Conservation (phyloP, 2,329 filamentous ascomycete species). For the Phyllosticta ampelicida region DNA sequence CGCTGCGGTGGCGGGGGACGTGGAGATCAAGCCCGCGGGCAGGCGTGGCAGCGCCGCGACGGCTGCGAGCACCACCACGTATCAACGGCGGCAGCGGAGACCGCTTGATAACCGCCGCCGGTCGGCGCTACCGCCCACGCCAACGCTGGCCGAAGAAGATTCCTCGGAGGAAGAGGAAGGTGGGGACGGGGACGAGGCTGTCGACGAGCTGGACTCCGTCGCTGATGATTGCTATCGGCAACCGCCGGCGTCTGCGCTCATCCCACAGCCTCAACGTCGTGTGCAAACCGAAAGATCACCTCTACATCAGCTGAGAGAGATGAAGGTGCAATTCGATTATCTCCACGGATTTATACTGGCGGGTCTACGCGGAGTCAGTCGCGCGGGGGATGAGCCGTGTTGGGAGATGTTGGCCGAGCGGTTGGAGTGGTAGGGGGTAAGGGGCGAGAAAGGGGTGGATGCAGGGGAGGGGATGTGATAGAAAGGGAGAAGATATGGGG, state of each 20-base stretch:
- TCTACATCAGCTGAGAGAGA: conserved; percentile 41
- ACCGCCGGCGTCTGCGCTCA: no score
- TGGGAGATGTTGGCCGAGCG: conserved; percentile 79
- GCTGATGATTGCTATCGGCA: no score
- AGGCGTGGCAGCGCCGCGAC: conserved; percentile 12
- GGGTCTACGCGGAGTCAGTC: conserved; percentile 62
- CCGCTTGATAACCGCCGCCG: neutral
- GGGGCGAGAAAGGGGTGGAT: no score
- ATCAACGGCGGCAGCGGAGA: conserved; percentile 13
- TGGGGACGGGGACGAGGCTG: conserved; percentile 20
- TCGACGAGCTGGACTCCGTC: no score
- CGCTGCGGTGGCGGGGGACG: conserved; percentile 11
- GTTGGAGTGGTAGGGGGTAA: conserved; percentile 40
- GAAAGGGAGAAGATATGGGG: no score
- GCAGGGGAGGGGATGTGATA: no score
- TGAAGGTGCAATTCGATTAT: conserved; percentile 53
- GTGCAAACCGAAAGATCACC: conserved; percentile 34
- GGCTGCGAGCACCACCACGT: conserved; percentile 24
- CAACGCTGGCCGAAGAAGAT: conserved; percentile 3
- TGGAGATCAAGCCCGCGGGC: neutral
- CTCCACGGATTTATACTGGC: conserved; percentile 60
- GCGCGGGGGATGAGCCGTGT: conserved; percentile 58
- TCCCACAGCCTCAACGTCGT: no score
- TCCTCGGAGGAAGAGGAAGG: conserved; percentile 2
- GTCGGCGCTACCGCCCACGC: conserved; percentile 9